Evolutionary conservation across 345 rosid genomes (phyloP).

Genomic region (Citrus mangshanensis): DNA sequence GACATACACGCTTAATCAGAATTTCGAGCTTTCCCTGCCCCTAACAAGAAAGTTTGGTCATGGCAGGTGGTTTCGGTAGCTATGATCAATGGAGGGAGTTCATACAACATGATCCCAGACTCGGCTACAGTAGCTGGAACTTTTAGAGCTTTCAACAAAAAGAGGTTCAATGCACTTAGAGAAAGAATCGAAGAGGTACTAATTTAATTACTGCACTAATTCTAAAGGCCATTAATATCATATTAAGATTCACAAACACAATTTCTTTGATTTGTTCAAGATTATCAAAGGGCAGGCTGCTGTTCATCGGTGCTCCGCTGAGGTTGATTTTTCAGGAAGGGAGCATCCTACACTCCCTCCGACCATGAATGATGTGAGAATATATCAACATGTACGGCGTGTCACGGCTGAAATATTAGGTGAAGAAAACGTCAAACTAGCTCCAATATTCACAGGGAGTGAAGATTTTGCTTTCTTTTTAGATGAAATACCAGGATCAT

Average conservation of each 20-base stretch:
- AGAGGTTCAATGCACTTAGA: constrained; percentile 42
- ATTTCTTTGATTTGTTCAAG: constrained; percentile 20
- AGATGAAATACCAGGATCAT: constrained; percentile 45
- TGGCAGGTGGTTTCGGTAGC: constrained; percentile 61
- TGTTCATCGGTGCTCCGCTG: constrained; percentile 52
- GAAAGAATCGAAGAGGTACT: constrained; percentile 55
- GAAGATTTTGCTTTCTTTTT: constrained; percentile 61
- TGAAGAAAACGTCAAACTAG: constrained; percentile 36
- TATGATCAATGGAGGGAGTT: constrained; percentile 49
- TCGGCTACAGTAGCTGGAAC: constrained; percentile 50
- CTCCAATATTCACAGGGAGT: constrained; percentile 50
- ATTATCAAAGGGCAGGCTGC: constrained; percentile 51
- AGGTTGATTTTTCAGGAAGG: constrained; percentile 38
- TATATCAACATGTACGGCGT: constrained; percentile 29
- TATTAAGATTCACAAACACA: background rate
- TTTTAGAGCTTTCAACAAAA: constrained; percentile 54
- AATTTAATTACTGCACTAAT: background rate
- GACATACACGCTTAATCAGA: background rate
- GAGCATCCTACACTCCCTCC: constrained; percentile 51
- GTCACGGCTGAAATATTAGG: constrained; percentile 39
- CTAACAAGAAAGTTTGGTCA: background rate
- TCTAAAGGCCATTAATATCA: background rate
- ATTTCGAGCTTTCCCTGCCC: background rate
- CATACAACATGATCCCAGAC: constrained; percentile 54
- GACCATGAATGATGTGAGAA: constrained; percentile 36